Evolutionary conservation across 2,329 filamentous ascomycete genomes (phyloP).

Genomic region (Purpureocillium lavendulum): DNA sequence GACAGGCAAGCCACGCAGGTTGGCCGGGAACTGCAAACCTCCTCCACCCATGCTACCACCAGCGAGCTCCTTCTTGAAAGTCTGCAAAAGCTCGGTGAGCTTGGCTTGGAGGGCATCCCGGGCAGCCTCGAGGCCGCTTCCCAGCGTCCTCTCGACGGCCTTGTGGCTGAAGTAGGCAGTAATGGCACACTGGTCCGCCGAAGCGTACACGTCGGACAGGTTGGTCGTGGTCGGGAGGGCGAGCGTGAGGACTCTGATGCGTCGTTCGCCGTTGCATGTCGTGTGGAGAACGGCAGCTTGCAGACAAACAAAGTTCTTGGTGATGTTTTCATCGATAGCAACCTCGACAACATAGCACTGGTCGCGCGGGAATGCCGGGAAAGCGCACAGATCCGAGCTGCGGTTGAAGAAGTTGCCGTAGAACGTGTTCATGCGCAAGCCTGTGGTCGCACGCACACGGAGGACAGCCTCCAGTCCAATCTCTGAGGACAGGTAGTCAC

Average conservation of each 20-base stretch:
- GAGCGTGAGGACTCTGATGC: slow-evolving; percentile 89
- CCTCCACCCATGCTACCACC: slow-evolving; percentile 94
- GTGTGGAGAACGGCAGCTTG: slow-evolving; percentile 95
- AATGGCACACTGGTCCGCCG: slow-evolving; percentile 88
- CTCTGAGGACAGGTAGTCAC: slow-evolving; percentile 91
- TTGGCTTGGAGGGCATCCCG: slow-evolving; percentile 87
- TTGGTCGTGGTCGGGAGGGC: slow-evolving; percentile 88
- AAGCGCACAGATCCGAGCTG: slow-evolving; percentile 93
- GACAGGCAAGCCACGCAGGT: slow-evolving; percentile 78
- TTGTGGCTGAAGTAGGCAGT: slow-evolving; percentile 96
- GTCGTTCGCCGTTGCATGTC: slow-evolving; percentile 92
- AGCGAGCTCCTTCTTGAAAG: slow-evolving; percentile 93
- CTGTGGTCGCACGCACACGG: slow-evolving; percentile 88
- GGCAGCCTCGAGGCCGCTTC: slow-evolving; percentile 80
- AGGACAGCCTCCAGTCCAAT: slow-evolving; percentile 95
- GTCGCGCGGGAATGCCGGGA: slow-evolving; percentile 94
- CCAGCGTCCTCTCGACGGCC: slow-evolving; percentile 82
- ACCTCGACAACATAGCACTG: slow-evolving; percentile 98
- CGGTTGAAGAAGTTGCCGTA: slow-evolving; percentile 99
- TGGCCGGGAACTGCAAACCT: slow-evolving; percentile 88
- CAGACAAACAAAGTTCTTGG: slow-evolving; percentile 84
- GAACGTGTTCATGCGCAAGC: slow-evolving; percentile 92
- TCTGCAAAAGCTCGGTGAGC: slow-evolving; percentile 84
- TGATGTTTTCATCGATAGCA: slow-evolving; percentile 89
- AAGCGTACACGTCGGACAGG: slow-evolving; percentile 85